Conservation (phyloP, 2,329 filamentous ascomycete genomes). For the Plectosphaerella plurivora region DNA sequence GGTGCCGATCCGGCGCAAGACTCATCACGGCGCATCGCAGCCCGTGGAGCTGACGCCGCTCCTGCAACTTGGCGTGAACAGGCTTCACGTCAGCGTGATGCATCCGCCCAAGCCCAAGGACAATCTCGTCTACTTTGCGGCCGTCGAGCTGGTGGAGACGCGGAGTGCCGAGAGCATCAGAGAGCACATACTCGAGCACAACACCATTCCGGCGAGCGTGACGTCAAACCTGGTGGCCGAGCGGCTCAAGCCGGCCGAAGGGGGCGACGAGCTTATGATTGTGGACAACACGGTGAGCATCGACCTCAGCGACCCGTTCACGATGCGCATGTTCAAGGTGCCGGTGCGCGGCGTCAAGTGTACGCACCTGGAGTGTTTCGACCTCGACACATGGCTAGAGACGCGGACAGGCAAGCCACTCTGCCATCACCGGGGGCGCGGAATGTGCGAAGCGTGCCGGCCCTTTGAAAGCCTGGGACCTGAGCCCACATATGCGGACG, state of each 20-base stretch:
- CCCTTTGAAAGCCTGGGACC: not conserved
- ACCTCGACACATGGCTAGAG: constrained; percentile 74
- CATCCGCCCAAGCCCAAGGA: constrained; percentile 11
- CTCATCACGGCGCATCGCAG: constrained; percentile 70
- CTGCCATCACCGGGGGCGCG: constrained; percentile 27
- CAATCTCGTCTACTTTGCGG: constrained; percentile 52
- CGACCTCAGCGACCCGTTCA: constrained; percentile 65
- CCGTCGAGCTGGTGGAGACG: constrained; percentile 65
- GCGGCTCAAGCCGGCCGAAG: constrained; percentile 29
- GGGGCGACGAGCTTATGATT: constrained; percentile 62
- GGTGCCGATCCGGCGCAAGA: constrained; percentile 58
- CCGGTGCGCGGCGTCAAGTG: constrained; percentile 71
- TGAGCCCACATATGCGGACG: constrained; percentile 58
- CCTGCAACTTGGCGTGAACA: constrained; percentile 57
- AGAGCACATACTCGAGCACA: constrained; percentile 27
- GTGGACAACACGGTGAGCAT: constrained; percentile 54
- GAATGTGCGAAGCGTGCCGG: constrained; percentile 29
- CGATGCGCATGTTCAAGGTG: constrained; percentile 55
- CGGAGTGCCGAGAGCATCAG: constrained; percentile 40
- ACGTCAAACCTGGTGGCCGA: constrained; percentile 55
- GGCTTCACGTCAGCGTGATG: constrained; percentile 47
- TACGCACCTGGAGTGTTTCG: constrained; percentile 82
- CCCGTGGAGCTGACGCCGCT: constrained; percentile 68
- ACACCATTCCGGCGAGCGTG: constrained; percentile 35
- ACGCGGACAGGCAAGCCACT: constrained; percentile 51